phyloP scores from a whole-genome alignment of 495 filamentous ascomycete genomes.

The Patellaria atrata region DNA sequence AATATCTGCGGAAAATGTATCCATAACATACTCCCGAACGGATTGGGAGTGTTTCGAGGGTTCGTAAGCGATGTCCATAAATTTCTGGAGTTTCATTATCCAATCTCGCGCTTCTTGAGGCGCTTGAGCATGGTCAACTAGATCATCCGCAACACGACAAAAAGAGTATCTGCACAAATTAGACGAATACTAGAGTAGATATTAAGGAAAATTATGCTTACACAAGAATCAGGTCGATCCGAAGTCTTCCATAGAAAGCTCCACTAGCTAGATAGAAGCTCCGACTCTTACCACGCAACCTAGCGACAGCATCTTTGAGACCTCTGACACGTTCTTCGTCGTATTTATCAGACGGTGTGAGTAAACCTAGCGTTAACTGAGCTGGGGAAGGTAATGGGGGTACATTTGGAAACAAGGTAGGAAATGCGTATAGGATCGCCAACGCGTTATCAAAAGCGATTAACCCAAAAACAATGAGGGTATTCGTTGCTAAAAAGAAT shows the following conservation, averaged over 20 bases:
- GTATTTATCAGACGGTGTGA: conserved; percentile 31
- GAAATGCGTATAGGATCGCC: conserved; percentile 42
- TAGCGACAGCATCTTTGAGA: conserved; percentile 37
- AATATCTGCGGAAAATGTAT: conserved; percentile 33
- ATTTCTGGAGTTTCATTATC: conserved; percentile 37
- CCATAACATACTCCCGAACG: conserved; percentile 23
- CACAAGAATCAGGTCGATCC: conserved; percentile 49
- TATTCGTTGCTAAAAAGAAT: conserved; percentile 54
- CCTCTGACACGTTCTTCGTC: conserved; percentile 38
- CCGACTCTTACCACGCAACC: conserved; percentile 43
- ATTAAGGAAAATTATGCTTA: no score
- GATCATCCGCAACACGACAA: conserved; percentile 54
- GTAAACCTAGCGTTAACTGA: conserved; percentile 32
- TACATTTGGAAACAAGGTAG: conserved; percentile 30
- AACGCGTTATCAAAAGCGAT: conserved; percentile 48
- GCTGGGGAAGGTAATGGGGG: conserved; percentile 31
- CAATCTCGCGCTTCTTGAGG: conserved; percentile 32
- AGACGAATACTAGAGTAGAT: not conserved
- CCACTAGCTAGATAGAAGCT: conserved; percentile 56
- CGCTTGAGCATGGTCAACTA: conserved; percentile 43
- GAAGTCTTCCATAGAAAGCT: conserved; percentile 45
- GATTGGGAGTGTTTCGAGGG: conserved; percentile 10
- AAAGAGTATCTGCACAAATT: conserved; percentile 42
- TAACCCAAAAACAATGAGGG: conserved; percentile 49
- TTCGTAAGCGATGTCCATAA: conserved; percentile 32